phyloP scores from a whole-genome alignment of 2,329 filamentous ascomycete genomes.

The Fusarium brachygibbosum region DNA sequence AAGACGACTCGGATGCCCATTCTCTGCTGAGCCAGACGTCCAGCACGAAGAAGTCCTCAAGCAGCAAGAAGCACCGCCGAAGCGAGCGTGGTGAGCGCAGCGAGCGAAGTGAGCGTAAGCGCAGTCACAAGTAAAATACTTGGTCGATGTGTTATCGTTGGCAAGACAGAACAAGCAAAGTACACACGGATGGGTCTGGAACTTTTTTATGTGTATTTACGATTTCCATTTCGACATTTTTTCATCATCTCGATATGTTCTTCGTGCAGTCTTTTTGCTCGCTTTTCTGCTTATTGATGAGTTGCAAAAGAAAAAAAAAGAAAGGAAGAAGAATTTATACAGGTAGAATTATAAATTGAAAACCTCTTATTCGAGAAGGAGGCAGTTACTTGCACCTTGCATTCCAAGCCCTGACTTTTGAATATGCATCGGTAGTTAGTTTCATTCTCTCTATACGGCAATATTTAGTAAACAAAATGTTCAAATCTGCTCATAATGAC shows the following conservation, averaged over 20 bases:
- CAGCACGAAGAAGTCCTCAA: conserved; percentile 27
- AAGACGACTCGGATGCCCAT: conserved; percentile 25
- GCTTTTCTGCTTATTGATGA: not conserved
- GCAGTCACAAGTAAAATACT: conserved; percentile 29
- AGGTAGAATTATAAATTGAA: conserved; percentile 26
- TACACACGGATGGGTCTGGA: conserved; percentile 31
- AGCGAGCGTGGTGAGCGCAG: conserved; percentile 24
- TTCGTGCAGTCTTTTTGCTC: conserved; percentile 16
- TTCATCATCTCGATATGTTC: conserved; percentile 8
- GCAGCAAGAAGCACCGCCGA: conserved; percentile 37
- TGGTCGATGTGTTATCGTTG: conserved; percentile 20
- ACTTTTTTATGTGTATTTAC: conserved; percentile 36
- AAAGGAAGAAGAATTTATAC: conserved; percentile 1
- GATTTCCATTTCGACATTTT: conserved; percentile 16
- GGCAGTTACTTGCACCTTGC: not conserved
- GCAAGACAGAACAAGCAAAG: conserved; percentile 36
- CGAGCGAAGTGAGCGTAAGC: conserved; percentile 36
- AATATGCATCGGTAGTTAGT: too few species aligned
- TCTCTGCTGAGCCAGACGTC: conserved; percentile 23
- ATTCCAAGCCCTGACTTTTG: too few species aligned
- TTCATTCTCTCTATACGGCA: too few species aligned
- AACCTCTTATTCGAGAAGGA: conserved; percentile 3
- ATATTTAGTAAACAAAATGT: too few species aligned
- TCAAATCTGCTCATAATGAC: too few species aligned
- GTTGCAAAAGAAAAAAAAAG: not conserved